A percentile compares a stretch with the other conserved stretches of the same genome.
phyloP scores from a whole-genome alignment of 495 filamentous ascomycete species.

The Annulohypoxylon maeteangense region DNA sequence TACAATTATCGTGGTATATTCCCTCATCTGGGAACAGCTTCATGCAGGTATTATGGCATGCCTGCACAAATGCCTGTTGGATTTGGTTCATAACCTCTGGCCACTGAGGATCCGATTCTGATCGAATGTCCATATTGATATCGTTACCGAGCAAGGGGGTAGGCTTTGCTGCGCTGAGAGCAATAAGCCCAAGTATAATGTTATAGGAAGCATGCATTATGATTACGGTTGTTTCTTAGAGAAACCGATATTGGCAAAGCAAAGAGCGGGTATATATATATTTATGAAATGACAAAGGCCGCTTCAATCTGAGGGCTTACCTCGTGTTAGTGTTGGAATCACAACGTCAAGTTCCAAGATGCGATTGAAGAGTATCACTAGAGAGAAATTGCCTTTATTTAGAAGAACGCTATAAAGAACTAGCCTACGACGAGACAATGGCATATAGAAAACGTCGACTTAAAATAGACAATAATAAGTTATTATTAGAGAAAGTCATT shows the following conservation, averaged over 20 bases:
- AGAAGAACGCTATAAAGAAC: background rate
- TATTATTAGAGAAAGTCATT: background rate
- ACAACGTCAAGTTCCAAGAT: too few species aligned
- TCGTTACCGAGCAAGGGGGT: background rate
- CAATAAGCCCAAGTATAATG: slow-evolving; percentile 16
- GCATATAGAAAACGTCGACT: background rate
- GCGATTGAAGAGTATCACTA: too few species aligned
- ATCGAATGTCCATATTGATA: background rate
- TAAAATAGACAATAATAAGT: background rate
- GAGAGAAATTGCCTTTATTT: background rate
- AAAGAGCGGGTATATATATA: background rate
- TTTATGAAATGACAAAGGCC: background rate
- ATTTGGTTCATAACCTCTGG: slow-evolving; percentile 13
- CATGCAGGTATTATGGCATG: slow-evolving; percentile 32
- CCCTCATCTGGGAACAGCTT: slow-evolving; percentile 27
- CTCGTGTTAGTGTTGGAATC: background rate
- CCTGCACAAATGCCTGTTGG: slow-evolving; percentile 16
- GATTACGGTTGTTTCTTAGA: background rate
- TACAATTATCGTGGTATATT: slow-evolving; percentile 22
- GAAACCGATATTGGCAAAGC: too few species aligned
- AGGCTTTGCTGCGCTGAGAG: slow-evolving; percentile 12
- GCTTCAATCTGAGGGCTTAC: background rate
- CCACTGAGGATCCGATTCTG: background rate
- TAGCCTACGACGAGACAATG: background rate
- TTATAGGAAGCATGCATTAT: slow-evolving; percentile 25